Evolutionary conservation across 2,329 filamentous ascomycete genomes (phyloP), one percentile per base, ranked within the genome.

Genomic region (Zopfia rhizophila): DNA sequence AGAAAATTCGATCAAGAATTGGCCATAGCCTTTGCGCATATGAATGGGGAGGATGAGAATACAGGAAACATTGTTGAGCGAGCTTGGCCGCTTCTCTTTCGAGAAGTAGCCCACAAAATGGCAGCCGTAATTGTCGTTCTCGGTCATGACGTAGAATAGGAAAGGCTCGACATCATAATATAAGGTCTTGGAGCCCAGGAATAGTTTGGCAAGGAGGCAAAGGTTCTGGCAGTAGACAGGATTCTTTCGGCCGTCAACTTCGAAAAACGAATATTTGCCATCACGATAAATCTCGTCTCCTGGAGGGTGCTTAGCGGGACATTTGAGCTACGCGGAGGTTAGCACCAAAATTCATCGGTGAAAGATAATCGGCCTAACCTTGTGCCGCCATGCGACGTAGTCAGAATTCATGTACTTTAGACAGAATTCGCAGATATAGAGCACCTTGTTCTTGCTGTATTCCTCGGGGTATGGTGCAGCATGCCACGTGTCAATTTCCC

Each of bases 361-460:
- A 30, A 18, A 3, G 7, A 14, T 5, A 3, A 7, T 7, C n/a
- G 8, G 19, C 30, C 60, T 45, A 63, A 74, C 73, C 76, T 97
- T 97, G 74, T 99, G 94, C 40, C 94, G 85, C 91, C 93, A 97
- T 11, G 94, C 93, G 19, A 99, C 94, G 63, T 96, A 97, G 69
- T 97, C 93, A 13, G 94, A 97, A 72, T 95, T 96, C 91, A 99
- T 97, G 76, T 99, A 99, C 74, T 97, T 99, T 49, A 99, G 80
- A 69, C 94, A 99, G 72, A 97, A 99, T 72, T 99, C 95, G 79
- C 94, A 99, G 54, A 99, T 97, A 73, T 96, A 97, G n/a, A 99
- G 82, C 25, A 96, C 89, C 21, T 90, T 87, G 68, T 99, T 97
- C 55, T 93, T 86, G 70, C 91, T 97, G 77, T 99, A 99, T 73